A percentile compares a stretch with the other conserved stretches of the same genome.
These are phyloP conservation scores for Diaporthe capsici DNA, from an alignment of 2,329 filamentous ascomycete species.

Conservation along the genomic window DNA sequence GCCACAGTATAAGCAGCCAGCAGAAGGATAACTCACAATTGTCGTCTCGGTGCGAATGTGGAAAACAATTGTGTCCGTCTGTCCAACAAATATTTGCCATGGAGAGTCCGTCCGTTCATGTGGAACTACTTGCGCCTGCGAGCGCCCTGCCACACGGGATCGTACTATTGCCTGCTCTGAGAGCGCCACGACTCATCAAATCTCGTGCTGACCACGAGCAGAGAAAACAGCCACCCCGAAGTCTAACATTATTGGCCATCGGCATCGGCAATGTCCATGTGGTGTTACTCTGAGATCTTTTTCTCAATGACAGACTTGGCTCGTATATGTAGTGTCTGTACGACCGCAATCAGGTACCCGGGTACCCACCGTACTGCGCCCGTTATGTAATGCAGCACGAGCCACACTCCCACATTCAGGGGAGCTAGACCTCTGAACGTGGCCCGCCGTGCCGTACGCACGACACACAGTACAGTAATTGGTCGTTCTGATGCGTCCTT, in stretches of 20 bases:
- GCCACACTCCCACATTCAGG: background rate
- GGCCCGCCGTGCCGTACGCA: background rate
- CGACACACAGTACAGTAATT: background rate
- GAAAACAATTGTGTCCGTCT: too few relatives aligned
- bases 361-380: background rate
- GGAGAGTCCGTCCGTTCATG: background rate
- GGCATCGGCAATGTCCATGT: background rate
- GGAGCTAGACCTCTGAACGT: background rate
- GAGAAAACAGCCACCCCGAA: background rate
- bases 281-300: background rate
- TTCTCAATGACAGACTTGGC: background rate
- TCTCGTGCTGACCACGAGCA: background rate
- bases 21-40: background rate
- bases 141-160: background rate
- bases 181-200: background rate
- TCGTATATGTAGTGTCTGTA: background rate
- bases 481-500: background rate
- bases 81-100: background rate
- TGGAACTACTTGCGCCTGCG: background rate
- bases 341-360: background rate
- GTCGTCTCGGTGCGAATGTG: background rate
- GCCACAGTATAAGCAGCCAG: background rate
- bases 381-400: constrained; percentile 12
- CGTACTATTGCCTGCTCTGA: too few relatives aligned
- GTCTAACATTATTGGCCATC: background rate